Percentiles rank a stretch among this genome's conserved stretches.
These are phyloP conservation scores for Coemansia sp. DNA, from an alignment of 192 early-diverging fungal genomes.

Conservation along the genomic window DNA sequence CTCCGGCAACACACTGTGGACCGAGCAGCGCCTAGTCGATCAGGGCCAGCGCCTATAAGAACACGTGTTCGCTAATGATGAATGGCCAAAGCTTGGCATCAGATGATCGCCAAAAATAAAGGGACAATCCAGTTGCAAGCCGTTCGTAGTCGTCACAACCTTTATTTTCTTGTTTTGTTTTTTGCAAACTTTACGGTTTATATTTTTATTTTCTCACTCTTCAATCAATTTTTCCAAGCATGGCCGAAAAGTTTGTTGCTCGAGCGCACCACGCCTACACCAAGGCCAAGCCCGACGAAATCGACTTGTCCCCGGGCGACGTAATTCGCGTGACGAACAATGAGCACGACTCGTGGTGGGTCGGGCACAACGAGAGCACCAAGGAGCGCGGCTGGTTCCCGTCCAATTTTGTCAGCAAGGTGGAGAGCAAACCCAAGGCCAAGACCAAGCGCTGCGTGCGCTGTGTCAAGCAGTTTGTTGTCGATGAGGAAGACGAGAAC, in stretches of 20 bases:
- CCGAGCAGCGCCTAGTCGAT: constrained; percentile 64
- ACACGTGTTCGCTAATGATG: neutral
- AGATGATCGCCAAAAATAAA: no score
- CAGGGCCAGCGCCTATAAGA: constrained; percentile 33
- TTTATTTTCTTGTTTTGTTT: constrained; percentile 12
- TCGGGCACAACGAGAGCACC: constrained; percentile 36
- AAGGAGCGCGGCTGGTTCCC: constrained; percentile 51
- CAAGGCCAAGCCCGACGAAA: constrained; percentile 50
- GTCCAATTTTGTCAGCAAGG: constrained; percentile 45
- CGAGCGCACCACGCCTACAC: constrained; percentile 42
- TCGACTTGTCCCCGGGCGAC: constrained; percentile 44
- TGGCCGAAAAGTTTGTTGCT: constrained; percentile 43
- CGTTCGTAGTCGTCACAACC: neutral
- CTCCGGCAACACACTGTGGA: constrained; percentile 86
- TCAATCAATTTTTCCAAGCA: neutral
- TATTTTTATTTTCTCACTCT: constrained; percentile 10
- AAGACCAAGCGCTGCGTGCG: constrained; percentile 36
- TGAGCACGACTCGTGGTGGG: constrained; percentile 47
- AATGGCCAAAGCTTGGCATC: neutral
- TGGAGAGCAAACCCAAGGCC: constrained; percentile 22
- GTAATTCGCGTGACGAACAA: constrained; percentile 35
- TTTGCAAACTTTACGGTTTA: constrained; percentile 11
- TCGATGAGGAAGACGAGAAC: constrained; percentile 62
- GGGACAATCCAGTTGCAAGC: no score
- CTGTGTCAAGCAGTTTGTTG: constrained; percentile 54